Evolutionary conservation across 768 basidiomycete genomes (phyloP), one percentile per base, ranked within the genome.

Genomic region (Leccinum boreale): DNA sequence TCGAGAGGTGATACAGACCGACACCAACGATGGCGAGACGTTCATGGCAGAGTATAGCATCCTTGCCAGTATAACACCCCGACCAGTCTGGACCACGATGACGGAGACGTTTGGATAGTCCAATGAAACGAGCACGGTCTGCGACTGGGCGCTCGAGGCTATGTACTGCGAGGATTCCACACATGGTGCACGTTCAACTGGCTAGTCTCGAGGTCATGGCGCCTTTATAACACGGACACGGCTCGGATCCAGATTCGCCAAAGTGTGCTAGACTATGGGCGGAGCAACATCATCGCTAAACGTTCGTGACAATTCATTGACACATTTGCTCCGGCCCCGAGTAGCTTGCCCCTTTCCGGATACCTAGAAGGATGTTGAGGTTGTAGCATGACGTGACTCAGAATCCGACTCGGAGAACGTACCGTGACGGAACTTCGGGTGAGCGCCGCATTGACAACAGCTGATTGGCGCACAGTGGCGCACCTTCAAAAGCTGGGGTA

Each of bases 11-110:
- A 35, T 26, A 78, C 85, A 73, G 58, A 96, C 96, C 96, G 62
- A 99, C 93, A 67, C 97, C 97, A 58, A 98, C 97, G 73, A 99
- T 92, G 39, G 97, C 97, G 55, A 99, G 83, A 55, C 97, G 89
- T 71, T 99, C 97, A 65, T 99, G 97, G 33, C 91, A 90, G 61
- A 99, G 84, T 57, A 97, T 83, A 45, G 83, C 80, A 53, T 87
- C 81, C 72, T 86, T 85, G 50, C 90, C 91, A 62, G 94, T 90
- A 73, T 85, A 89, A 76, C 92, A 96, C 31, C 97, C 97, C 17
- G 93, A 94, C 97, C 97, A 99, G 75, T 99, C 97, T 12, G 97
- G 97, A 15, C 97, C 97, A 62, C 95, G 87, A 71, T 97, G 95
- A 53, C 96, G 84, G 58, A 92, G 86, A 61, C 85, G 86, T 76